phyloP scores from a whole-genome alignment of 2,329 filamentous ascomycete species.

The Chalara sp. region DNA sequence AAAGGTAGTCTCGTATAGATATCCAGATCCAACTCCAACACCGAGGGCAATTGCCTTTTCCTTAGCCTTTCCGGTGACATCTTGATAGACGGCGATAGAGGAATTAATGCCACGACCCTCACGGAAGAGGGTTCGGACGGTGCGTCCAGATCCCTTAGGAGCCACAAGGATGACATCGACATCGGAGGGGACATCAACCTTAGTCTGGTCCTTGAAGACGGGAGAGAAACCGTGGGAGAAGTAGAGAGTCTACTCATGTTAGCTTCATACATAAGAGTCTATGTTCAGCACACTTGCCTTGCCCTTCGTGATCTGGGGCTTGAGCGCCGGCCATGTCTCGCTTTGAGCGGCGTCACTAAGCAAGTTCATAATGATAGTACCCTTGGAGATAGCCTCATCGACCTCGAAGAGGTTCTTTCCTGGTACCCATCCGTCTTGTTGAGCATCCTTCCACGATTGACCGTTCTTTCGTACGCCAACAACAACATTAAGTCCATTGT shows the following conservation, averaged over 20 bases:
- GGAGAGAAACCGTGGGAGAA: conserved; percentile 99
- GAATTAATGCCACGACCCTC: conserved; percentile 99
- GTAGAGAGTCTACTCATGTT: conserved; percentile 74
- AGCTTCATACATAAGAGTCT: conserved; percentile 9
- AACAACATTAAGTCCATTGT: conserved; percentile 99
- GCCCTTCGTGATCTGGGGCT: conserved; percentile 96
- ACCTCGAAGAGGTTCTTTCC: conserved; percentile 99
- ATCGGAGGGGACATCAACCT: conserved; percentile 91
- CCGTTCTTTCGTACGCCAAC: conserved; percentile 98
- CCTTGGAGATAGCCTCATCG: conserved; percentile 87
- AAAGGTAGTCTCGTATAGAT: conserved; percentile 99
- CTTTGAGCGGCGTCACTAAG: conserved; percentile 96
- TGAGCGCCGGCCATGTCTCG: conserved; percentile 97
- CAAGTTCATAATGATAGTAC: conserved; percentile 98
- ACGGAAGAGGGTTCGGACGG: conserved; percentile 96
- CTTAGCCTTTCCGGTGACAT: conserved; percentile 95
- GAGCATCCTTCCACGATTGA: conserved; percentile 95
- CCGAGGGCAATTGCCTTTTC: conserved; percentile 96
- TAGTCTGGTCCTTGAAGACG: conserved; percentile 99
- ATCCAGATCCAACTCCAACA: conserved; percentile 93
- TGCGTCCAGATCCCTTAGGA: conserved; percentile 98
- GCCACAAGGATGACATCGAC: conserved; percentile 99
- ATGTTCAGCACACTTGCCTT: conserved; percentile 57
- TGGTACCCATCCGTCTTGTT: conserved; percentile 95
- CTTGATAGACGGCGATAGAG: conserved; percentile 96